Evolutionary conservation across 164 flowering plant species (phyloP), one percentile per base, ranked within the genome.

Genomic region (Hamamelis virginiana): DNA sequence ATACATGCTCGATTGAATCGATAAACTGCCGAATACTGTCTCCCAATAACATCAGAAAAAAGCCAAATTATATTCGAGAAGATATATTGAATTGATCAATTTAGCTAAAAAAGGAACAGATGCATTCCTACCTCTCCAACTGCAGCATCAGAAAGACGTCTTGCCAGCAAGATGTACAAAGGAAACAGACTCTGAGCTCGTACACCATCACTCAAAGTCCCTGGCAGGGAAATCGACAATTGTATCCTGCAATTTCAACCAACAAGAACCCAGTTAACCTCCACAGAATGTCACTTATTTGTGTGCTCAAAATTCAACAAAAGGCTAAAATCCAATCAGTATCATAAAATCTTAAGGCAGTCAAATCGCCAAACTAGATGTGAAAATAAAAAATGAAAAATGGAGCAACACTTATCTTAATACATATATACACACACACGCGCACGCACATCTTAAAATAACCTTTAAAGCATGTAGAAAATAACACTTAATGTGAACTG

Each of bases 131-230:
- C 98, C 90, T 87, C 89, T 48, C 79, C 68, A 75, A 56, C 72
- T 64, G 78, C 70, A 69, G 59, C 33, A 22, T 77, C 83, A 76
- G 87, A 80, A 66, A 78, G 72, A 19, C 78, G 82, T 56, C 89
- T 89, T 55, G 87, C 94, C 75, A 94, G 75, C 69, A 87, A 53
- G 59, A 89, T 66, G 62, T 85, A 82, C 72, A 91, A 58, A 52
- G 98, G 98, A 57, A 87, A 86, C 41, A 84, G 73, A 61, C 65
- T 81, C 21, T 76, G 86, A 12, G 74, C 67, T 65, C 77, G 83
- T 62, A 67, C 69, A 57, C 81, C 86, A 65, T 76, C 83, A 75
- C 72, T 72, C 62, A 68, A 46, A 74, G 76, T 68, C 69, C 80
- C 80, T 11, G 96, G 66, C 18, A 91, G 67, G 44, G 90, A 85